phyloP scores from a whole-genome alignment of 805 yeast genomes.

The Tanozyma kutaoensis region DNA sequence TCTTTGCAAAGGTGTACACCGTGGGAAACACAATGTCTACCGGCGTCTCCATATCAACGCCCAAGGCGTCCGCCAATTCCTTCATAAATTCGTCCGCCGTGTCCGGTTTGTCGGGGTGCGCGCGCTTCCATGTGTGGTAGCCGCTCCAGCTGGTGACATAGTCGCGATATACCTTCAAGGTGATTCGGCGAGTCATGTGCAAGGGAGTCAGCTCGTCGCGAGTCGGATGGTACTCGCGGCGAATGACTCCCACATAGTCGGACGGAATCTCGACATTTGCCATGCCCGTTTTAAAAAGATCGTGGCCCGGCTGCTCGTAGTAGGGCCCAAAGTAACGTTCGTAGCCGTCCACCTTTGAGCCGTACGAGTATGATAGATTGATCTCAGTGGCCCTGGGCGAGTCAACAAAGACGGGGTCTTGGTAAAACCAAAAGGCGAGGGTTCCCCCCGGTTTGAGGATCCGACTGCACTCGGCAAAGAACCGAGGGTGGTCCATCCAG shows the following conservation, averaged over 20 bases:
- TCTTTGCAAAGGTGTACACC: conserved; percentile 34
- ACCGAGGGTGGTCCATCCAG: conserved; percentile 55
- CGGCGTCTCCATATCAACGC: conserved; percentile 31
- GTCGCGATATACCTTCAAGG: conserved; percentile 5
- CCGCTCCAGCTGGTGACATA: conserved; percentile 26
- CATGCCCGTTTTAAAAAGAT: conserved; percentile 20
- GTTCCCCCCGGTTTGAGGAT: conserved; percentile 52
- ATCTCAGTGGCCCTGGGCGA: conserved; percentile 42
- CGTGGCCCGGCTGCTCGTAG: conserved; percentile 36
- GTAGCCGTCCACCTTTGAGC: conserved; percentile 8
- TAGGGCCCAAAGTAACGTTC: conserved; percentile 37
- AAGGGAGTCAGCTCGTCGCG: conserved; percentile 9
- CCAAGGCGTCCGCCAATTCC: conserved; percentile 27
- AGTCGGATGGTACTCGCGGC: conserved; percentile 13
- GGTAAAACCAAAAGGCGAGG: conserved; percentile 68
- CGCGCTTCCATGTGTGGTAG: conserved; percentile 22
- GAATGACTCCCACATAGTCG: conserved; percentile 6
- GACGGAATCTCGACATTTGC: conserved; percentile 23
- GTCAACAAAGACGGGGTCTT: conserved; percentile 50
- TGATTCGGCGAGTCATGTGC: conserved; percentile 8
- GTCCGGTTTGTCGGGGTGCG: conserved; percentile 23
- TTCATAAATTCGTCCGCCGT: conserved; percentile 34
- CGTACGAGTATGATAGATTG: conserved; percentile 36
- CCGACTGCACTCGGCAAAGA: conserved; percentile 35
- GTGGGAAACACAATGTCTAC: conserved; percentile 43